Base-by-base conservation (phyloP, 2,329 filamentous ascomycete species). In the Helotiales sp. region DNA sequence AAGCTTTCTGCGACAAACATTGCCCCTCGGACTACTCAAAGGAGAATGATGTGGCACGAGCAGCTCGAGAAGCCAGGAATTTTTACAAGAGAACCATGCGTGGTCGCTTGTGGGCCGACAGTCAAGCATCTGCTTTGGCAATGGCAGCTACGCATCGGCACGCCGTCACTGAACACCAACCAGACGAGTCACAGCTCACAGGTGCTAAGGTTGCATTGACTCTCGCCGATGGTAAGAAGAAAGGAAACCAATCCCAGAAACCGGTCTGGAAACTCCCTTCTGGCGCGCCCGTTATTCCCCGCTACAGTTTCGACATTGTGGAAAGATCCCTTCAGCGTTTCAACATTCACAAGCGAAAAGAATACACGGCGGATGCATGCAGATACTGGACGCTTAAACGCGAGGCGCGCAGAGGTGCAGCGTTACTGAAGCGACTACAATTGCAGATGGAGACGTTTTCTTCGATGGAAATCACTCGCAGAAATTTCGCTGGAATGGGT, bases 371-470 rank as follows among this genome's bases (percentile, higher is more conserved):
- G 65, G 95, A 97, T 78, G 92, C 92, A 1, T 98, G 95, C 81
- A 93, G 93, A 73, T 99, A 98, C 80, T 99, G 96, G 96, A 98
- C 96, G 0, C 80, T 99, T 70, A 99, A 99, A 81, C 89, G 96
- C 64, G 96, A 99, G 79, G 92, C 95, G 69, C 89, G 96, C 37
- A 87, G 96, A 66, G 96, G 96, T 55, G 96, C 96, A 32, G 93
- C 96, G 3, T 84, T 99, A 64, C 85, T 99, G 67, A 98, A 98
- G 80, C 89, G 96, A 40, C 84, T 99, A 22, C 96, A 99, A 78
- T 82, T 98, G 65, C 94, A 97, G 78, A 91, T 97, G 85, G 95
- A 98, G 79, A 93, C 93, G 0, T 99, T 98, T 79, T 95, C 95
- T 6, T 97, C 93, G 0, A 97, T 97, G 91, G 96, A 99, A 80